Base-by-base conservation (phyloP, 257 asterid genomes). In the Cynanchum wilfordii region DNA sequence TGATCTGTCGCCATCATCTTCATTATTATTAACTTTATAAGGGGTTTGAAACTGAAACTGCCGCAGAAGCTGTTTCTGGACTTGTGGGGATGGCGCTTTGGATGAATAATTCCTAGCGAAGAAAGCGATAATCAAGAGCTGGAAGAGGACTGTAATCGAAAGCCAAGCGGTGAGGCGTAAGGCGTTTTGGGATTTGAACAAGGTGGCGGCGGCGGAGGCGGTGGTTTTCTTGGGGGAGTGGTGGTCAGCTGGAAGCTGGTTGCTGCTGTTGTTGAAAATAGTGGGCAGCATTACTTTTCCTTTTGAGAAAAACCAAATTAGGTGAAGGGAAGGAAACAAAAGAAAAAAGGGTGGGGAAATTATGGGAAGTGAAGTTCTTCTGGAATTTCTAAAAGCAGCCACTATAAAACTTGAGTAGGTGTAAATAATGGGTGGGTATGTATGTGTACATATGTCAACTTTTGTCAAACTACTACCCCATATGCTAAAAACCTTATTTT, bases 221-320 rank as follows among this genome's bases (percentile, higher is more conserved):
- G 51, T 30, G 49, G 66, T 64, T 50, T 33, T 64, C 51, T 51
- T 51, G 36, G 59, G 75, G 17, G 75, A 72, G 29, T 57, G 49
- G 49, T 52, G 51, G 45, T 69, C 22, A 10, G 63, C 17, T 12
- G 64, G 13, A 3, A 4, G 11, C 15, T 64, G 65, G 22, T 10
- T 6, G 25, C 42, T 20, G 59, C n/a, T 16, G 33, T 17, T 6
- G 40, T 42, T 20, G 59, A 19, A 9, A 13, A 36, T n/a, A 29
- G 47, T 63, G 10, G 71, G 63, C 42, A 54, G 77, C 77, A 72
- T 72, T 10, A 10, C 70, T 64, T 73, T 17, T 73, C 16, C 5
- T 49, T 1, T 13, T 49, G 15, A 0, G 50, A 42, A 42, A 42
- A 42, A 0, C 1, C 38, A 1, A 2, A 33, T 3, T 6, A 2